Percentiles rank a stretch among this genome's conserved stretches.
These are phyloP conservation scores for Nothomitra cinnamomea DNA, from an alignment of 2,329 filamentous ascomycete species.

Conservation along the genomic window DNA sequence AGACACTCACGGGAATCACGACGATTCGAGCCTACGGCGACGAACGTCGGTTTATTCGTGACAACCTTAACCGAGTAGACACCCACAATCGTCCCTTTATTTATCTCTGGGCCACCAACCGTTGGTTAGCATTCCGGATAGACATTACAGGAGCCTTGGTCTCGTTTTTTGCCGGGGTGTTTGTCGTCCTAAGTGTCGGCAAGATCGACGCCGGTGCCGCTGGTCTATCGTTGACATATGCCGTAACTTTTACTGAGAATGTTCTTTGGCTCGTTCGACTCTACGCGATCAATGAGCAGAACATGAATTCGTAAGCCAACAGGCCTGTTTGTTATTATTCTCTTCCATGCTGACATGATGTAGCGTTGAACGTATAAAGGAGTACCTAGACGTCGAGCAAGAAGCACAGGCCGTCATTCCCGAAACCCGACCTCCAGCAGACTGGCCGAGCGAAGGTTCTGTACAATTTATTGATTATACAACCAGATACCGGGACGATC, in stretches of 20 bases:
- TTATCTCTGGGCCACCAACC: conserved; percentile 89
- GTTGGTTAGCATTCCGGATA: conserved; percentile 88
- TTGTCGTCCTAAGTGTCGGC: conserved; percentile 71
- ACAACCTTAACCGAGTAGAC: conserved; percentile 80
- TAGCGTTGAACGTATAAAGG: conserved; percentile 78
- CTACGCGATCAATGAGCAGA: conserved; percentile 92
- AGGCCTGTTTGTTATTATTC: not conserved
- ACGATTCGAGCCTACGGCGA: conserved; percentile 95
- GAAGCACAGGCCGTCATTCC: conserved; percentile 67
- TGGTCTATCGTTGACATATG: conserved; percentile 86
- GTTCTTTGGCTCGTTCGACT: conserved; percentile 90
- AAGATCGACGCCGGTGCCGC: conserved; percentile 79
- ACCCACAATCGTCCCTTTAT: conserved; percentile 86
- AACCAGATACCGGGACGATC: conserved; percentile 72
- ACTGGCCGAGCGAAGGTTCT: conserved; percentile 73
- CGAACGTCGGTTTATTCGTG: conserved; percentile 78
- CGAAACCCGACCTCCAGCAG: conserved; percentile 55
- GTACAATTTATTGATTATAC: conserved; percentile 83
- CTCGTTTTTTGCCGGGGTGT: conserved; percentile 81
- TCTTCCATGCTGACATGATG: not conserved
- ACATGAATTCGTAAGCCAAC: conserved; percentile 64
- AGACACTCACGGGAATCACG: conserved; percentile 85
- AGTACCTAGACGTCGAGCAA: conserved; percentile 92
- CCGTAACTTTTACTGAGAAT: conserved; percentile 92
- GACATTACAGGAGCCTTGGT: conserved; percentile 84